Conservation (phyloP, 2,329 filamentous ascomycete genomes). For the Massarina eburnea region DNA sequence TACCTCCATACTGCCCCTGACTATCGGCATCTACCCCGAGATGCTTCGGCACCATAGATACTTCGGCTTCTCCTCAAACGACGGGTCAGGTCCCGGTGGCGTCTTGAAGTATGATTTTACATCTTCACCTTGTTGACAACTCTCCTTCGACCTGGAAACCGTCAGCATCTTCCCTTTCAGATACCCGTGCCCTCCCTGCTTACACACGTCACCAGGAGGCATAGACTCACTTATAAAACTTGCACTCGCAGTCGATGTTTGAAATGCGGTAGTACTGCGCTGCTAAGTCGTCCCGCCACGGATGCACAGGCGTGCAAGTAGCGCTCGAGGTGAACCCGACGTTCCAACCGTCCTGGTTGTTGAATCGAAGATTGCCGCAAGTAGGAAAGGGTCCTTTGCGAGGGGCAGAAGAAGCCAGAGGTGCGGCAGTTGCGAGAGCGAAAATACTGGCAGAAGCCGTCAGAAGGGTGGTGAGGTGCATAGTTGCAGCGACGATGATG, state of each 20-base stretch:
- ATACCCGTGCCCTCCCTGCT: neutral
- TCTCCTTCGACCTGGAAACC: neutral
- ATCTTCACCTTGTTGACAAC: neutral
- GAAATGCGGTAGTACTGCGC: neutral
- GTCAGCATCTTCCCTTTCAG: neutral
- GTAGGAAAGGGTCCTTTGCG: neutral
- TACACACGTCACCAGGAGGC: neutral
- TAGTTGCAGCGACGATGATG: neutral
- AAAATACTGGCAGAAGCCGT: neutral
- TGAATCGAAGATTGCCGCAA: neutral
- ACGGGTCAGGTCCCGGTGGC: neutral
- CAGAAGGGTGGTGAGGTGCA: neutral
- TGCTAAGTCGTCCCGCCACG: neutral
- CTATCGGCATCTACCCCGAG: too few species aligned
- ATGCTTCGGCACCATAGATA: too few species aligned
- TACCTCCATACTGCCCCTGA: too few species aligned
- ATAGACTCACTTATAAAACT: neutral
- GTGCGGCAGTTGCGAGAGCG: neutral
- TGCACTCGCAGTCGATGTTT: neutral
- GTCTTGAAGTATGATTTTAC: neutral
- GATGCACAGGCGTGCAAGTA: neutral
- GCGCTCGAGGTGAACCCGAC: neutral
- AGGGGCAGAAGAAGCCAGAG: neutral
- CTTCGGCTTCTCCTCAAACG: constrained; percentile 1
- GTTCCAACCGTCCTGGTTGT: neutral